These are phyloP conservation scores for Boletus coffeatus DNA, from an alignment of 1,284 basidiomycete species.

Conservation along the genomic window DNA sequence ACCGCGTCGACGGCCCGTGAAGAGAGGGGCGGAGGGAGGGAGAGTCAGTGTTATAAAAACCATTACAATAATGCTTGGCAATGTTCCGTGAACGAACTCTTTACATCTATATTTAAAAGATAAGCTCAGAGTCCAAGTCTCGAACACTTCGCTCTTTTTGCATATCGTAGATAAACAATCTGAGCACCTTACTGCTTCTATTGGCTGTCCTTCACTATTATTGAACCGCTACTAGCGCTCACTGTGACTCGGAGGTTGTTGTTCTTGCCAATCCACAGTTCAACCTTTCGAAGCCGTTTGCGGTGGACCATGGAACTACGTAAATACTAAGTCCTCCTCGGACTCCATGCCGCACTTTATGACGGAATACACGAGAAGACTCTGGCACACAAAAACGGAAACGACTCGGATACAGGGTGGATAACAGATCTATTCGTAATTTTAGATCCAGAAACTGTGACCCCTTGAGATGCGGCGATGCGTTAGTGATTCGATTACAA, in stretches of 20 bases:
- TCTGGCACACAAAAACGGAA: background rate
- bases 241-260: background rate
- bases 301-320: no score
- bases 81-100: background rate
- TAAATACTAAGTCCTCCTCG: no score
- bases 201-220: no score
- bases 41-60: background rate
- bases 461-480: background rate
- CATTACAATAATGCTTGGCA: background rate
- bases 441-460: background rate
- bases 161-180: background rate
- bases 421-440: background rate
- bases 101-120: background rate
- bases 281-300: no score
- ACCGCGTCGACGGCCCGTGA: background rate
- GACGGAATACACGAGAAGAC: no score
- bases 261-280: no score
- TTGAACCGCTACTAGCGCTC: no score
- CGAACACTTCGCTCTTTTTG: background rate
- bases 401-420: background rate
- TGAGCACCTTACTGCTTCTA: background rate
- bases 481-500: background rate
- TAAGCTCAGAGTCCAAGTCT: background rate
- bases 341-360: no score
- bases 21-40: background rate